phyloP scores from a whole-genome alignment of 2,329 filamentous ascomycete species.

The Lecanicillium sp. region DNA sequence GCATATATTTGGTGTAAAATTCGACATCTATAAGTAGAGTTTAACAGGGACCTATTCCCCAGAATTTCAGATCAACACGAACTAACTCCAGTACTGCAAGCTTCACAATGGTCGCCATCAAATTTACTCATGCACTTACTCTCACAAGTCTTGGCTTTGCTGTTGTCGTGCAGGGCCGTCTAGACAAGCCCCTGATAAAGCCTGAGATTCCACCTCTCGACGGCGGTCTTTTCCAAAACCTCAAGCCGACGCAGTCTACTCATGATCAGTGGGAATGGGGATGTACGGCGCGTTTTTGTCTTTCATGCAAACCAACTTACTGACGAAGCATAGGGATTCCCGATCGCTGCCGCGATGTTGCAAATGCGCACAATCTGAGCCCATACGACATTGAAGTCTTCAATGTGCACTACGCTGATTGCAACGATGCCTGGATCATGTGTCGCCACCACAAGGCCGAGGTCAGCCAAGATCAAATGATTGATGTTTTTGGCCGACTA shows the following conservation, averaged over 20 bases:
- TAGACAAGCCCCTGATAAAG: constrained; percentile 34
- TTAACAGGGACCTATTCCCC: too few relatives aligned
- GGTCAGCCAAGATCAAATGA: constrained; percentile 20
- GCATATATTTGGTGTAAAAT: too few relatives aligned
- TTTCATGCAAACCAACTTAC: neutral
- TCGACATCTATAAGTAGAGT: too few relatives aligned
- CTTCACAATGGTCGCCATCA: neutral
- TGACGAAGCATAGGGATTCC: constrained; percentile 18
- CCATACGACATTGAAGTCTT: constrained; percentile 21
- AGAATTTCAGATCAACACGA: too few relatives aligned
- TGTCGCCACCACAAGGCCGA: constrained; percentile 23
- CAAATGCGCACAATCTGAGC: constrained; percentile 12
- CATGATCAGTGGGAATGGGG: constrained; percentile 19
- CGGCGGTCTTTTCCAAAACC: constrained; percentile 16
- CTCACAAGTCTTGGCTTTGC: neutral
- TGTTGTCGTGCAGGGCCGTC: neutral
- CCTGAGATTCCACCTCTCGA: constrained; percentile 28
- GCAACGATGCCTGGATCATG: constrained; percentile 24
- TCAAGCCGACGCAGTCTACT: constrained; percentile 14
- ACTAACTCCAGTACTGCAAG: too few relatives aligned
- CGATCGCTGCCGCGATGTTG: constrained; percentile 16
- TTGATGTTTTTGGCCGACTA: constrained; percentile 24
- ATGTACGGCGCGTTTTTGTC: constrained; percentile 7
- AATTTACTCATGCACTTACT: neutral
- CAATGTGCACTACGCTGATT: constrained; percentile 24